phyloP scores from a whole-genome alignment of 2,329 filamentous ascomycete genomes.

The Endoconidiophora polonica region DNA sequence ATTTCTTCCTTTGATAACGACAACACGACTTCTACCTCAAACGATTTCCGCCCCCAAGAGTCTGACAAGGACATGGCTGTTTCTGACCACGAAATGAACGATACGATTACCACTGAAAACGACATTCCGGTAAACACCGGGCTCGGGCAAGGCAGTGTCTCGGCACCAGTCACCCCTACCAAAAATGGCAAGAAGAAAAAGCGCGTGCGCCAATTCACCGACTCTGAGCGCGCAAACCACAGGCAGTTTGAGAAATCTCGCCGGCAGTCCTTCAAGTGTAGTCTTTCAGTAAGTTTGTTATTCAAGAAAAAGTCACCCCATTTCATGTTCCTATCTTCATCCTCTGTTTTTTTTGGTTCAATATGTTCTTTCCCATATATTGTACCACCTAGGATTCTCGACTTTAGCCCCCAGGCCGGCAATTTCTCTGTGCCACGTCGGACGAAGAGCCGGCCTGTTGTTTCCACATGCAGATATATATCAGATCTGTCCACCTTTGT shows the following conservation, averaged over 20 bases:
- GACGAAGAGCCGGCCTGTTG: no score
- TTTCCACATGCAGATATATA: no score
- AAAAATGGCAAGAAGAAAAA: slow-evolving; percentile 17
- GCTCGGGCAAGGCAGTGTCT: not conserved
- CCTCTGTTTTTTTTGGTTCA: no score
- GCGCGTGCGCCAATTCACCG: slow-evolving; percentile 23
- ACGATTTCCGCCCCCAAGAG: no score
- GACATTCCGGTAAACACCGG: not conserved
- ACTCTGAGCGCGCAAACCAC: slow-evolving; percentile 25
- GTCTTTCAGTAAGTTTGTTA: slow-evolving; percentile 19
- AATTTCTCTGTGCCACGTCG: not conserved
- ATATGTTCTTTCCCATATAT: not conserved
- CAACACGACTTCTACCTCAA: no score
- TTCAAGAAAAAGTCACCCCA: not conserved
- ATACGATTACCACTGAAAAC: not conserved
- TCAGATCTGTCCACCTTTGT: not conserved
- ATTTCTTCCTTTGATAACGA: no score
- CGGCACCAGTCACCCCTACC: not conserved
- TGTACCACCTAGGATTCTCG: not conserved
- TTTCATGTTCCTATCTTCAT: not conserved
- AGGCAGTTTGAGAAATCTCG: slow-evolving; percentile 25
- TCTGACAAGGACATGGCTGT: not conserved
- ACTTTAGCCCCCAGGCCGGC: no score
- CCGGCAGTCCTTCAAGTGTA: slow-evolving; percentile 25
- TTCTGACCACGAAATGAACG: not conserved